phyloP scores from a whole-genome alignment of 2,329 filamentous ascomycete species.

The Venturia carpophila region DNA sequence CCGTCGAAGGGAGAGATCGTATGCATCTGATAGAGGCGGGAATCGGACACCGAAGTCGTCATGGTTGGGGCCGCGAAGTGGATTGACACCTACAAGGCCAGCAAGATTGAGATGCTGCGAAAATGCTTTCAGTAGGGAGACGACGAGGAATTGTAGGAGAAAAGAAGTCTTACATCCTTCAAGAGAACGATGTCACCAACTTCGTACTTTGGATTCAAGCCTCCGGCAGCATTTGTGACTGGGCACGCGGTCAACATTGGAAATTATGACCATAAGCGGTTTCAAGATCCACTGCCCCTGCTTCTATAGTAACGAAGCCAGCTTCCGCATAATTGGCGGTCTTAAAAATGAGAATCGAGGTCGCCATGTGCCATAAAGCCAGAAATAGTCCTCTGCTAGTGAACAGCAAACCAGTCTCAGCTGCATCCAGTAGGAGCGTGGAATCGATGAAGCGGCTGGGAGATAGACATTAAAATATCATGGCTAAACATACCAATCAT shows the following conservation, averaged over 20 bases:
- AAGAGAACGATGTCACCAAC: conserved; percentile 59
- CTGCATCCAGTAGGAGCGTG: neutral
- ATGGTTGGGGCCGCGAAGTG: conserved; percentile 54
- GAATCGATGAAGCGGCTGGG: neutral
- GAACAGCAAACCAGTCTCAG: neutral
- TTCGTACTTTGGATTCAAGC: conserved; percentile 54
- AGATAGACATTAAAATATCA: neutral
- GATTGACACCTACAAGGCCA: conserved; percentile 53
- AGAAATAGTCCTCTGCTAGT: neutral
- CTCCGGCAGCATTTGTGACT: conserved; percentile 62
- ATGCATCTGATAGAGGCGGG: conserved; percentile 57
- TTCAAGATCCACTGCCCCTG: neutral
- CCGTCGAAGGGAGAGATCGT: conserved; percentile 53
- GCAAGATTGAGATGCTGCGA: conserved; percentile 55
- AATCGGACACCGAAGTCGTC: conserved; percentile 57
- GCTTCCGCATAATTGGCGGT: neutral
- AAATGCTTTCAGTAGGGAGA: conserved; percentile 20
- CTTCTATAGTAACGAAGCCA: too few species aligned
- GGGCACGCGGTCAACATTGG: conserved; percentile 22
- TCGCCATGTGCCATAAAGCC: conserved; percentile 5
- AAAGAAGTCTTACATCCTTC: conserved; percentile 47
- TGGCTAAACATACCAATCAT: conserved; percentile 44
- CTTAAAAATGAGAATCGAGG: neutral
- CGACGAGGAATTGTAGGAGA: neutral
- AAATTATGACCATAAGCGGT: conserved; percentile 15